Evolutionary conservation across 2,329 filamentous ascomycete genomes (phyloP).

Genomic region (Dothidotthia symphoricarpi): DNA sequence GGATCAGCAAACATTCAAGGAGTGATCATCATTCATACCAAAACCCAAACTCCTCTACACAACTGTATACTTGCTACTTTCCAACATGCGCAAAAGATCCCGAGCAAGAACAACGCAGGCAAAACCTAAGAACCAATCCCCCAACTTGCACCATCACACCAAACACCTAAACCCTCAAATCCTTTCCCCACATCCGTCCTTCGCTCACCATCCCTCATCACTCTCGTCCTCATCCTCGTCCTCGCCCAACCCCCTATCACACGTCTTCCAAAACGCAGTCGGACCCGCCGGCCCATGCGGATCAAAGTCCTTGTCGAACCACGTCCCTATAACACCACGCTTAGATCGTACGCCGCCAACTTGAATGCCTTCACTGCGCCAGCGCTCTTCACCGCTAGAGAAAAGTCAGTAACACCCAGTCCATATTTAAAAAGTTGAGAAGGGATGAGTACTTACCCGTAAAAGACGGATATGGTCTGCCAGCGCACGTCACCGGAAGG

Average conservation of each 20-base stretch:
- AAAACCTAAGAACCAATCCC: too few relatives aligned
- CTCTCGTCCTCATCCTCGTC: conserved; percentile 14
- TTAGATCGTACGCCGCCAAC: conserved; percentile 65
- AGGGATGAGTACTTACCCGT: conserved; percentile 40
- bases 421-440: neutral
- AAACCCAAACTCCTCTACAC: too few relatives aligned
- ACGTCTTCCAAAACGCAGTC: conserved; percentile 75
- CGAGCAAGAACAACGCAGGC: too few relatives aligned
- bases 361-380: conserved; percentile 76
- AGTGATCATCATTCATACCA: too few relatives aligned
- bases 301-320: conserved; percentile 75
- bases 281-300: conserved; percentile 69
- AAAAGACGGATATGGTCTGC: conserved; percentile 66
- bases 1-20: too few relatives aligned
- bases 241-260: conserved; percentile 41
- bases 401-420: conserved; percentile 21
- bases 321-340: conserved; percentile 69
- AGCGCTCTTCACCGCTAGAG: conserved; percentile 62
- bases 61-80: too few relatives aligned
- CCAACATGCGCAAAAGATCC: too few relatives aligned
- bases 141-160: too few relatives aligned
- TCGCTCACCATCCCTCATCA: conserved; percentile 3
- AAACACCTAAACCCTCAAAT: too few relatives aligned
- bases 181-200: too few relatives aligned
- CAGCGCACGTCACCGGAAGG: conserved; percentile 70